phyloP scores from a whole-genome alignment of 345 rosid species.

The Pseudoturritis turrita region DNA sequence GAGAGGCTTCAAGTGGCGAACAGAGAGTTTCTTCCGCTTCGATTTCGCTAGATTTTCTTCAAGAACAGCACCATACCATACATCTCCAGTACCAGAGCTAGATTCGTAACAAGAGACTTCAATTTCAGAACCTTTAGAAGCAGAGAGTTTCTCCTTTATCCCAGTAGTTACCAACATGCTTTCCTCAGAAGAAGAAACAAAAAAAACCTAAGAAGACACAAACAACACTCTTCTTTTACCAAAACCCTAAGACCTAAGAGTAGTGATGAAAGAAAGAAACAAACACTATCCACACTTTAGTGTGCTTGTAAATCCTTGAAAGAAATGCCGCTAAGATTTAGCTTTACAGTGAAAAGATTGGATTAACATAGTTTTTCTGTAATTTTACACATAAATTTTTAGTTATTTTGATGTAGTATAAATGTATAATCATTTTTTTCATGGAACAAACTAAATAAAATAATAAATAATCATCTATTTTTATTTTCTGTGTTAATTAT shows the following conservation, averaged over 20 bases:
- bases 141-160: constrained; percentile 12
- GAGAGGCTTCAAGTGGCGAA: constrained; percentile 11
- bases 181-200: background rate
- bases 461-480: too few relatives aligned
- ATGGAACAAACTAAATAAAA: too few relatives aligned
- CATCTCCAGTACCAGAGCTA: background rate
- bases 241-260: background rate
- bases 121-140: constrained; percentile 6
- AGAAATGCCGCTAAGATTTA: constrained; percentile 4
- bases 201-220: background rate
- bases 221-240: background rate
- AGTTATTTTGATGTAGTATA: too few relatives aligned
- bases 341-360: background rate
- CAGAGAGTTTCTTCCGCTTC: constrained; percentile 25
- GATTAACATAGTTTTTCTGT: background rate
- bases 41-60: constrained; percentile 19
- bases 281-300: background rate
- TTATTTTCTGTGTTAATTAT: background rate
- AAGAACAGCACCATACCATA: constrained; percentile 8
- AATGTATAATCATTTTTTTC: too few relatives aligned
- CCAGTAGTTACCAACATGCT: constrained; percentile 16
- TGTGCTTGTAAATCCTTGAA: background rate
- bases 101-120: background rate
- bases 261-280: background rate
- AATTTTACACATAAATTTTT: too few relatives aligned